Conservation (phyloP, 2,329 filamentous ascomycete species). For the Epichloe gansuensis region DNA sequence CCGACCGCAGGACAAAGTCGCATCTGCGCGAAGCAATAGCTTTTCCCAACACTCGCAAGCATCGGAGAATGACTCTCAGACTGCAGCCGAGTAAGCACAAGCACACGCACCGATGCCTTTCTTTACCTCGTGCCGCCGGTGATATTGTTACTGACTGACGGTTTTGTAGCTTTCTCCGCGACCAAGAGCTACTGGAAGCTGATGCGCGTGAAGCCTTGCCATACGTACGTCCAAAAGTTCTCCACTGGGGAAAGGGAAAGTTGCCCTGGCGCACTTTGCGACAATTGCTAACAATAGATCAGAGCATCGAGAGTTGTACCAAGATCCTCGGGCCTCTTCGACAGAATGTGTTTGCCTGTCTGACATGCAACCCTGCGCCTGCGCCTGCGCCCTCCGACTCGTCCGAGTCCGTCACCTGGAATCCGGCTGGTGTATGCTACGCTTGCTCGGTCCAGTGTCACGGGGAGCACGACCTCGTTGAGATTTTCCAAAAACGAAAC, state of each 20-base stretch:
- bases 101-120: constrained; percentile 12
- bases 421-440: constrained; percentile 77
- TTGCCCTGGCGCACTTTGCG: constrained; percentile 7
- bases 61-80: constrained; percentile 52
- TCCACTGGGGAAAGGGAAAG: not conserved
- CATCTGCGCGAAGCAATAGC: constrained; percentile 37
- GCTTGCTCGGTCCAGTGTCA: constrained; percentile 95
- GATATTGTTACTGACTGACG: not conserved
- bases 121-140: not conserved
- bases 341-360: constrained; percentile 80
- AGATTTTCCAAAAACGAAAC: constrained; percentile 90
- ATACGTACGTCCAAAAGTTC: constrained; percentile 47
- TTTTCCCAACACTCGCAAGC: constrained; percentile 41
- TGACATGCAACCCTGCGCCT: constrained; percentile 85
- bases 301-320: constrained; percentile 92
- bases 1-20: constrained; percentile 13
- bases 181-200: constrained; percentile 80
- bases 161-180: constrained; percentile 62
- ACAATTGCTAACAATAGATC: constrained; percentile 12
- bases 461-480: constrained; percentile 85
- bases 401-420: constrained; percentile 39
- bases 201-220: constrained; percentile 91
- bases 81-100: constrained; percentile 48
- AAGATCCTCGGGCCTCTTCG: constrained; percentile 77
- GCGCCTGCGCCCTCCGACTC: constrained; percentile 50